Base-by-base conservation (phyloP, 1,284 basidiomycete genomes). In the Inonotus hispidus region DNA sequence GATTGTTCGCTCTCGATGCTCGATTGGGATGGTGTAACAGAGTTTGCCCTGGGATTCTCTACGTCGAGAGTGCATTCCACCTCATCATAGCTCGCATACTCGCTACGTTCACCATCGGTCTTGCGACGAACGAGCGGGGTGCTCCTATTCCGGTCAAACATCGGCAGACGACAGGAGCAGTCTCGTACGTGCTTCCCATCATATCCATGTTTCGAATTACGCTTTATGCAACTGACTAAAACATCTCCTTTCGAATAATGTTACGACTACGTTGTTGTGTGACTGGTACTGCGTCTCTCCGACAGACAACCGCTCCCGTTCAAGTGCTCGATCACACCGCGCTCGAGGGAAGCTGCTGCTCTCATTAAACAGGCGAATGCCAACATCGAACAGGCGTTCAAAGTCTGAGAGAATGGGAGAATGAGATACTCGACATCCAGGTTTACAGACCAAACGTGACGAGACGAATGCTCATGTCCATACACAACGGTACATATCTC, bases 81-180 rank as follows among this genome's bases (percentile, higher is more conserved):
- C 61, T 65, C 27, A 55, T 55, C 13, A 45, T 65, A 19, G 56
- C 55, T 2, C 56, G 46, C 49, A 56, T 57, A 16, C 59, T 65
- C 3, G 52, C 57, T 5, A 54, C 53, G 47, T 63, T 65, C 47
- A 39, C 64, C 39, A 67, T 68, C 45, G 25, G n/a, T 21, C 63
- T 59, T 39, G 56, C 60, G 46, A 21, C 38, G 29, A 61, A 64
- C 50, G 32, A 29, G 32, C 27, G 32, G 4, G 50, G 50, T 6
- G 27, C 19, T 3, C 16, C 32, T n/a, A 52, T 52, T 16, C 50
- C 50, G 11, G 32, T n/a, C 27, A 27, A 27, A 19, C 50, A 52
- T 19, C 25, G 53, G 19, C 56, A n/a, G 45, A 47, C 41, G 38
- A 45, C 66, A 23, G 65, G 32, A 3, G 2, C 38, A n/a, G 35